phyloP scores from a whole-genome alignment of 768 basidiomycete genomes.

The Termitomyces sp. region DNA sequence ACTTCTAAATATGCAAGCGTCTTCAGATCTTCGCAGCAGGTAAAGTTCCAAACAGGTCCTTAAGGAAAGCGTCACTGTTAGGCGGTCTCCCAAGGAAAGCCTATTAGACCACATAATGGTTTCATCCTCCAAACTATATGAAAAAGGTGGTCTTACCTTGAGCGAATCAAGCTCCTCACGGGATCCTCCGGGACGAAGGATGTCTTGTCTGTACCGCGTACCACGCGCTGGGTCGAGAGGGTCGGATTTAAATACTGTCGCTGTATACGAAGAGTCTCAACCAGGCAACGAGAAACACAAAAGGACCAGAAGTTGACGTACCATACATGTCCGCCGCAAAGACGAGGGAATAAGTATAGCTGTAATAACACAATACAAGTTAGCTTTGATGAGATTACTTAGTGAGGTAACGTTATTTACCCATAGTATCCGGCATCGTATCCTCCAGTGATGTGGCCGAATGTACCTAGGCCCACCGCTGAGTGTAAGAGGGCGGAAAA shows the following conservation, averaged over 20 bases:
- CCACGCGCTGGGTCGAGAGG: conserved; percentile 69
- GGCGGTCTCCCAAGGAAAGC: conserved; percentile 75
- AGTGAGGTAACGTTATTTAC: conserved; percentile 17
- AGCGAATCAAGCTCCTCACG: conserved; percentile 79
- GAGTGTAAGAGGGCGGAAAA: background rate
- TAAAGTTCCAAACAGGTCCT: conserved; percentile 52
- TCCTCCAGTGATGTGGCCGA: conserved; percentile 73
- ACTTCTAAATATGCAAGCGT: background rate
- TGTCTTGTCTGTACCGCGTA: conserved; percentile 65
- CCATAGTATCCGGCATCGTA: conserved; percentile 71
- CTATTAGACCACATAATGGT: conserved; percentile 24
- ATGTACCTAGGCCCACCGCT: conserved; percentile 36
- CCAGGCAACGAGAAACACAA: background rate
- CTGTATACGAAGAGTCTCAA: conserved; percentile 17
- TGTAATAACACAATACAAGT: conserved; percentile 2
- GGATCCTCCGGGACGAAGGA: conserved; percentile 69
- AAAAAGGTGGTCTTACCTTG: conserved; percentile 35
- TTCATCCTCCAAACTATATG: background rate
- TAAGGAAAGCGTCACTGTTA: conserved; percentile 68
- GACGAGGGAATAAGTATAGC: conserved; percentile 68
- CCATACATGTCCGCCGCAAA: conserved; percentile 57
- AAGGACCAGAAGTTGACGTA: conserved; percentile 11
- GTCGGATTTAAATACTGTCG: conserved; percentile 76
- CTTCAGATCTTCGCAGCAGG: conserved; percentile 16
- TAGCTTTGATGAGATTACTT: background rate